Evolutionary conservation across 176 grass and related monocot species (phyloP).

Genomic region (Puya raimondii): DNA sequence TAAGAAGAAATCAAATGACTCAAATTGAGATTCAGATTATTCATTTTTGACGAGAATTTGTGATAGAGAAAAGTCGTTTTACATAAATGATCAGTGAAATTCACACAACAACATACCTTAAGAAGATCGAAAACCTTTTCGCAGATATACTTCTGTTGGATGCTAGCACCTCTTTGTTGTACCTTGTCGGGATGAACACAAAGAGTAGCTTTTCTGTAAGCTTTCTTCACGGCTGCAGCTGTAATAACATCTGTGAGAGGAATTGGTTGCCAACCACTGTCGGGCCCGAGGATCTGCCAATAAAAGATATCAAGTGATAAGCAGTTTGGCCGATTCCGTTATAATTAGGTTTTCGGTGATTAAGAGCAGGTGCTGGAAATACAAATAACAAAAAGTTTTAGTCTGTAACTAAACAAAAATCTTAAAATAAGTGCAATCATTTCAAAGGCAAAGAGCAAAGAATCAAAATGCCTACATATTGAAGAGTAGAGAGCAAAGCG

Average conservation of each 20-base stretch:
- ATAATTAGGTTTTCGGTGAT: no score
- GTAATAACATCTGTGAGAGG: conserved; percentile 94
- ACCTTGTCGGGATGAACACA: conserved; percentile 98
- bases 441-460: conserved; percentile 7
- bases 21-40: no score
- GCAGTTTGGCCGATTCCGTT: no score
- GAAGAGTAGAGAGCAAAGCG: conserved; percentile 86
- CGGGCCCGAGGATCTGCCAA: conserved; percentile 73
- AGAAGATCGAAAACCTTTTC: conserved; percentile 99
- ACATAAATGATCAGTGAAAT: neutral
- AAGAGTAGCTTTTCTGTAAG: conserved; percentile 91
- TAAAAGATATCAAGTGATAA: conserved; percentile 11
- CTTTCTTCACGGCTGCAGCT: conserved; percentile 70
- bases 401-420: no score
- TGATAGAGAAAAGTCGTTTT: no score
- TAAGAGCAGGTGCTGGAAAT: no score
- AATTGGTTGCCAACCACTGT: conserved; percentile 88
- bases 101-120: conserved; percentile 49
- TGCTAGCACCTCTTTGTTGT: conserved; percentile 83
- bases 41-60: no score
- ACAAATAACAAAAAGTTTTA: no score
- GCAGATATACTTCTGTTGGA: conserved; percentile 93
- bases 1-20: no score
- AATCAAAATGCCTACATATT: conserved; percentile 70
- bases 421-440: neutral